Evolutionary conservation across 2,329 filamentous ascomycete species (phyloP).

Genomic region (Ramularia endophylla): DNA sequence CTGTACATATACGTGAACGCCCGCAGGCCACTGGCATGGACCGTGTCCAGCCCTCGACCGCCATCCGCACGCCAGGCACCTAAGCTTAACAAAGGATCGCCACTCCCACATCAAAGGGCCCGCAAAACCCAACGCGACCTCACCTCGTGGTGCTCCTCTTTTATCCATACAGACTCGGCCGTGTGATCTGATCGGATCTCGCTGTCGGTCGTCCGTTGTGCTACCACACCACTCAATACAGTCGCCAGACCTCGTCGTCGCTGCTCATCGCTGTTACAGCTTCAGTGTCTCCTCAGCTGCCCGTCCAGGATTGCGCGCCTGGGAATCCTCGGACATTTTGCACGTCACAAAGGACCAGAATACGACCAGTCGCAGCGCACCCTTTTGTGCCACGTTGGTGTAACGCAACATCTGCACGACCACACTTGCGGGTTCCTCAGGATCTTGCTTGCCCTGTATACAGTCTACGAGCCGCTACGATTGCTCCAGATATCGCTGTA

Average conservation of each 20-base stretch:
- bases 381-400: slow-evolving; percentile 29
- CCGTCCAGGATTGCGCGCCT: slow-evolving; percentile 29
- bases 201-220: background rate
- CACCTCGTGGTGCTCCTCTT: slow-evolving; percentile 15
- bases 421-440: slow-evolving; percentile 38
- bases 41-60: slow-evolving; percentile 42
- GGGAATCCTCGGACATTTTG: slow-evolving; percentile 29
- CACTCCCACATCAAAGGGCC: slow-evolving; percentile 33
- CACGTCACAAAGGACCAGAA: slow-evolving; percentile 29
- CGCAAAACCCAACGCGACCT: slow-evolving; percentile 18
- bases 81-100: slow-evolving; percentile 49
- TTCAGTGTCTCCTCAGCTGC: background rate
- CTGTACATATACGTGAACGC: slow-evolving; percentile 27
- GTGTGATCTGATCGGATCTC: slow-evolving; percentile 1
- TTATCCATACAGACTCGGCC: no score
- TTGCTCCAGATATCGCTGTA: slow-evolving; percentile 27
- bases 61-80: slow-evolving; percentile 42
- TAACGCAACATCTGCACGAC: slow-evolving; percentile 44
- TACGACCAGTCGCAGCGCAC: slow-evolving; percentile 21
- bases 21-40: slow-evolving; percentile 26
- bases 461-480: slow-evolving; percentile 33
- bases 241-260: slow-evolving; percentile 1
- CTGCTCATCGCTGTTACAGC: background rate
- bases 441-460: slow-evolving; percentile 32
- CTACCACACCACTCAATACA: slow-evolving; percentile 1